phyloP scores from a whole-genome alignment of 768 basidiomycete species.

The Mycena alexandri region DNA sequence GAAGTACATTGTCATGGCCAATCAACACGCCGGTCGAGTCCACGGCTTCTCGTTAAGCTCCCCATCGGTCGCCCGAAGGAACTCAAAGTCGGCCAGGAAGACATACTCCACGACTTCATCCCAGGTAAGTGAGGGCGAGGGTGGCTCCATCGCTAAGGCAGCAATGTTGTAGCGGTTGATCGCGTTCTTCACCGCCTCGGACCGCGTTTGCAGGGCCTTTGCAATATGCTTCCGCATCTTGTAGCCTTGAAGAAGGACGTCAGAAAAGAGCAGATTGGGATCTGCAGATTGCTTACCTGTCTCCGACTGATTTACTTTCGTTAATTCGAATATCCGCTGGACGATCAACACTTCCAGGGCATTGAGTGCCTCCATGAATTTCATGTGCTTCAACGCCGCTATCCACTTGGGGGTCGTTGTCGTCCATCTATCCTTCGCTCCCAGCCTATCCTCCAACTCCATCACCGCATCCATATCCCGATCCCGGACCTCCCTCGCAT shows the following conservation, averaged over 20 bases:
- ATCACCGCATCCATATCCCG: too few species aligned
- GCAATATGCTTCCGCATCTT: constrained; percentile 37
- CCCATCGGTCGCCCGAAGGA: constrained; percentile 23
- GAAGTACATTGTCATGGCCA: constrained; percentile 30
- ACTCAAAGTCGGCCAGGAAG: constrained; percentile 34
- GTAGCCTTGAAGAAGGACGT: constrained; percentile 27
- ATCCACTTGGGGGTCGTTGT: neutral
- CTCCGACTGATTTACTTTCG: constrained; percentile 34
- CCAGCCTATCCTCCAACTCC: too few species aligned
- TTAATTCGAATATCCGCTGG: constrained; percentile 38
- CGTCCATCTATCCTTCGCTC: neutral
- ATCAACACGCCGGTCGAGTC: constrained; percentile 30
- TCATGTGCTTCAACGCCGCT: neutral
- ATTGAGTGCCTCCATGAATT: constrained; percentile 19
- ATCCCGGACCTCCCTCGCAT: too few species aligned
- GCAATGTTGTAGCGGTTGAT: constrained; percentile 35
- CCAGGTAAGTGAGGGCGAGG: constrained; percentile 24
- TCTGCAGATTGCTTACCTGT: neutral
- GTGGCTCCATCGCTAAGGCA: constrained; percentile 21
- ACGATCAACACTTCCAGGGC: constrained; percentile 37
- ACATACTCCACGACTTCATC: constrained; percentile 33
- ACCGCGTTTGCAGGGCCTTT: constrained; percentile 34
- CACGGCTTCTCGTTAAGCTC: constrained; percentile 27
- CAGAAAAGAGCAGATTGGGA: too few species aligned
- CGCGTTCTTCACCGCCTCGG: constrained; percentile 36